Base-by-base conservation (phyloP, 1,284 basidiomycete species). In the Apiotrichum domesticum region DNA sequence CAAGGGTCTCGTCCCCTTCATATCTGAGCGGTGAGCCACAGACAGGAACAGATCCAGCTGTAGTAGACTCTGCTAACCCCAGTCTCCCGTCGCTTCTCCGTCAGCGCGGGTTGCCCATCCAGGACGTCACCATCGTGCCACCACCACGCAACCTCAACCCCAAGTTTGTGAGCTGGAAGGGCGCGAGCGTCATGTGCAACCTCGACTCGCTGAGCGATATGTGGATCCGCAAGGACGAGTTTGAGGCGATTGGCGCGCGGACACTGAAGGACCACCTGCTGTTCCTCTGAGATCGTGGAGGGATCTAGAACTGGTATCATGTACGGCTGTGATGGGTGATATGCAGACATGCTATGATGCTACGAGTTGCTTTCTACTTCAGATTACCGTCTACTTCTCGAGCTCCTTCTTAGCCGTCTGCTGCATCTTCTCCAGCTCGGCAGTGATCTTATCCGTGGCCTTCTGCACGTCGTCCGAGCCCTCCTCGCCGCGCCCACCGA, bases 81-180 rank as follows among this genome's bases (percentile, higher is more conserved):
- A 74, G 73, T 34, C 58, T 76, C 21, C 68, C 69, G 2, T 66
- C 72, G 47, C 86, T 89, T 63, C 75, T 94, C 45, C 86, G 92
- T 66, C 88, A 88, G 4, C 88, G 91, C 56, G 86, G 88, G 13
- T 87, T 87, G n/a, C 87, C 89, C 0, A 87, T 90, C 82, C 86
- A 88, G 72, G 87, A 88, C 70, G 85, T 92, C 9, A 84, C 86
- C 61, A 89, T 95, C 59, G 88, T 98, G 46, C 90, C 93, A 14
- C 87, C 91, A 2, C 93, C 93, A 1, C 88, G 93, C 69, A 91
- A 93, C 58, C 85, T 97, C 57, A 93, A 98, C 75, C 90, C 91
- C 5, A 83, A 85, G 40, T 85, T 91, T 50, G 81, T 98, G 43
- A 85, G 85, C 29, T 98, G 95, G 95, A 97, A 97, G 75, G 95